A percentile compares a stretch with the other conserved stretches of the same genome.
Conservation (phyloP, 1,139 yeast species). For the Sugiyamaella grinbergsii region DNA sequence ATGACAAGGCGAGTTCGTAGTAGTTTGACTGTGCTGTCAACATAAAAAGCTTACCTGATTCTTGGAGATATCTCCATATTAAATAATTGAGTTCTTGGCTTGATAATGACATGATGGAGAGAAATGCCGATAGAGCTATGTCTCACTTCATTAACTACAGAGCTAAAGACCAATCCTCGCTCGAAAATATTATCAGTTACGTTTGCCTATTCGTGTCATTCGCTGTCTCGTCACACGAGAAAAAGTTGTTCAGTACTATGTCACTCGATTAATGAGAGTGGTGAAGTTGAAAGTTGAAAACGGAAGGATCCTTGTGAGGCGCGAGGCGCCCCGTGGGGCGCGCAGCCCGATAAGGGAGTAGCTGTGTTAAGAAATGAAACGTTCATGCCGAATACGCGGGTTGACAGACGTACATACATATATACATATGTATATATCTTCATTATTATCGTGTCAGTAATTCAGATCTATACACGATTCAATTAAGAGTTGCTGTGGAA, state of each 20-base stretch:
- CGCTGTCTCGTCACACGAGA: too few species aligned
- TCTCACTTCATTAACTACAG: constrained; percentile 3
- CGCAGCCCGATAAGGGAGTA: not conserved
- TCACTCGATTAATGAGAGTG: not conserved
- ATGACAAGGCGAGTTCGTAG: too few species aligned
- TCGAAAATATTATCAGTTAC: too few species aligned
- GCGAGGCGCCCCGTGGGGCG: not conserved
- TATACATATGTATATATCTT: not conserved
- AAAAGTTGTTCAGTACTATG: too few species aligned
- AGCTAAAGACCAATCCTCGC: too few species aligned
- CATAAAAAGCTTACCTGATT: constrained; percentile 57
- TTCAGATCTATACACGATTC: too few species aligned
- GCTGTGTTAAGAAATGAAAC: not conserved
- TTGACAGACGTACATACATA: not conserved
- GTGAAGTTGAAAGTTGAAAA: constrained; percentile 14
- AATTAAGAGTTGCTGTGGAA: too few species aligned
- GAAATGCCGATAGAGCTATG: not conserved
- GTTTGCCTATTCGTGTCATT: constrained; percentile 1
- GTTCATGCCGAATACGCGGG: not conserved
- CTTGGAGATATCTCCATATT: constrained; percentile 92
- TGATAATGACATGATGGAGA: constrained; percentile 67
- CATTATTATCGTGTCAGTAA: too few species aligned
- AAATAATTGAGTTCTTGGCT: constrained; percentile 86
- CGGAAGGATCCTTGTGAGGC: constrained; percentile 2
- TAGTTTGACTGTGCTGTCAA: constrained; percentile 15